phyloP scores from a whole-genome alignment of 352 stramenopile species.

The Phytophthora pinifolia region DNA sequence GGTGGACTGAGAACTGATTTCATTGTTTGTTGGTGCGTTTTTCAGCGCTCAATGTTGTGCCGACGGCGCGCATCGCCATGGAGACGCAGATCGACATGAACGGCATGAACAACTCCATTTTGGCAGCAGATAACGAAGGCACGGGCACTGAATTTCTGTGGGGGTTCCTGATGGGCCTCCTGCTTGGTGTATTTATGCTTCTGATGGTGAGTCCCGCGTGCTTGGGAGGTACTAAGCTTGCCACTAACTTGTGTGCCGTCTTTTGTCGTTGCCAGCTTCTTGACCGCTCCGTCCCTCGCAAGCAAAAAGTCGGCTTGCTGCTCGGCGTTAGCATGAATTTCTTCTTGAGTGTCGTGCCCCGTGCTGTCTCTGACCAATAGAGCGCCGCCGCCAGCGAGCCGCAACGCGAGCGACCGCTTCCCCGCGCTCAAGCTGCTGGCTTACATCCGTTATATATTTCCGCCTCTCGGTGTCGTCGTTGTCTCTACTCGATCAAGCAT shows the following conservation, averaged over 20 bases:
- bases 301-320: slow-evolving; percentile 85
- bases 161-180: slow-evolving; percentile 86
- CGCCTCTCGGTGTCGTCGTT: slow-evolving; percentile 11
- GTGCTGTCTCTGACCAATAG: slow-evolving; percentile 69
- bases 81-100: slow-evolving; percentile 87
- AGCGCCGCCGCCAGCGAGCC: slow-evolving; percentile 10
- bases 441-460: slow-evolving; percentile 33
- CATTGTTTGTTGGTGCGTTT: neutral
- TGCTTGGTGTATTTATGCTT: slow-evolving; percentile 90
- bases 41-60: slow-evolving; percentile 80
- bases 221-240: neutral
- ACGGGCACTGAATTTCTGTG: slow-evolving; percentile 88
- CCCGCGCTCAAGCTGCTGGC: slow-evolving; percentile 9
- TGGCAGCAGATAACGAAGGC: slow-evolving; percentile 87
- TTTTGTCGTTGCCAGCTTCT: slow-evolving; percentile 51
- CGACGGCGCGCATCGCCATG: slow-evolving; percentile 65
- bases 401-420: slow-evolving; percentile 2
- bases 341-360: slow-evolving; percentile 86
- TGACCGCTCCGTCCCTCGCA: slow-evolving; percentile 82
- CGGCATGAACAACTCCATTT: slow-evolving; percentile 78
- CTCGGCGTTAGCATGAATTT: slow-evolving; percentile 90
- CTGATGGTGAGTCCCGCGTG: slow-evolving; percentile 60
- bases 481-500: neutral
- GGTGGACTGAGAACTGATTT: neutral
- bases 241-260: slow-evolving; percentile 5